These are phyloP conservation scores for Peterozyma toletana DNA, from an alignment of 805 yeast genomes.

Conservation along the genomic window DNA sequence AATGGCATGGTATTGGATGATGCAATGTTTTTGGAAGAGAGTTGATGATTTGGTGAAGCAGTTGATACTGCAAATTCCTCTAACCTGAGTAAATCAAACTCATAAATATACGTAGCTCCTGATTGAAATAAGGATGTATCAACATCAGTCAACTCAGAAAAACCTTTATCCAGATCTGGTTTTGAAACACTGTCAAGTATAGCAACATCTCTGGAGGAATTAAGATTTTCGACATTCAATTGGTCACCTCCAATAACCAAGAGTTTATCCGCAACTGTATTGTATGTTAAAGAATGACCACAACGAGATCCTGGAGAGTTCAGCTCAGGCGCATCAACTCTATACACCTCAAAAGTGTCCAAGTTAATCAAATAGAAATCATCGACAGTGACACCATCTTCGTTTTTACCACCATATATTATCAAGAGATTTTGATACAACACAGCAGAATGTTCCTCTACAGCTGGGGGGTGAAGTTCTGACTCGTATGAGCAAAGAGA, in stretches of 20 bases:
- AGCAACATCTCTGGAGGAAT: conserved; percentile 28
- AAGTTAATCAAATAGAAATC: conserved; percentile 73
- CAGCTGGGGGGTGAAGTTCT: conserved; percentile 59
- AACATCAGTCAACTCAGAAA: conserved; percentile 14
- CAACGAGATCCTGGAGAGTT: conserved; percentile 74
- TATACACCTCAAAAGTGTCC: conserved; percentile 63
- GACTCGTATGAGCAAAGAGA: conserved; percentile 63
- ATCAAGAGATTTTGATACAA: conserved; percentile 72
- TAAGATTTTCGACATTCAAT: conserved; percentile 47
- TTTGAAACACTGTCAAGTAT: conserved; percentile 46
- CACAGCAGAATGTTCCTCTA: conserved; percentile 88
- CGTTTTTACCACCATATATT: conserved; percentile 84
- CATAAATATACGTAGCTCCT: conserved; percentile 26
- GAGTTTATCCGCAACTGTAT: conserved; percentile 59
- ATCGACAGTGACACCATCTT: conserved; percentile 59
- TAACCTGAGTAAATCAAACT: conserved; percentile 20
- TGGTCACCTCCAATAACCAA: conserved; percentile 91
- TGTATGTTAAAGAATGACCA: conserved; percentile 82
- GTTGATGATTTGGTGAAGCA: too few species aligned
- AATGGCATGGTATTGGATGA: too few species aligned
- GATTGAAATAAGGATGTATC: conserved; percentile 23
- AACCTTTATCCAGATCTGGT: conserved; percentile 26
- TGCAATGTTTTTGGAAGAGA: too few species aligned
- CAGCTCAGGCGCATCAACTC: conserved; percentile 32
- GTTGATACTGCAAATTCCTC: neutral